Evolutionary conservation across 371 early-diverging fungal genomes (phyloP).

Genomic region (Mucor irregularis): DNA sequence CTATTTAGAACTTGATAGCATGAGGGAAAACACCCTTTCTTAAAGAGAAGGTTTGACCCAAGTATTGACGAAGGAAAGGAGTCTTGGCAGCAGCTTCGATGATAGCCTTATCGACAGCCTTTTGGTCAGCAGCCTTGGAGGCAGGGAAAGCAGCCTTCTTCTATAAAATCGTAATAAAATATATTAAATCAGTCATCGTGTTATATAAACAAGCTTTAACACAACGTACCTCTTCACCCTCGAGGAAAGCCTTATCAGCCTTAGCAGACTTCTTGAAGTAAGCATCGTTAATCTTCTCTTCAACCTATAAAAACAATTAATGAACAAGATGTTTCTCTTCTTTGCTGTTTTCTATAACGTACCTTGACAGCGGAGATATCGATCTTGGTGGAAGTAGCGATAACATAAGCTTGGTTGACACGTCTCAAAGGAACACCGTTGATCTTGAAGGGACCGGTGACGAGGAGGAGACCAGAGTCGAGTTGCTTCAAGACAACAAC

Average conservation of each 20-base stretch:
- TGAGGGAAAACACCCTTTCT: constrained; percentile 96
- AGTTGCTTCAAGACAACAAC: constrained; percentile 98
- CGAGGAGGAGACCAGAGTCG: constrained; percentile 91
- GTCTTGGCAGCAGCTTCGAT: constrained; percentile 81
- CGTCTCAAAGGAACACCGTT: constrained; percentile 98
- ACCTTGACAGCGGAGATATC: constrained; percentile 81
- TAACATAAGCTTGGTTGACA: constrained; percentile 98
- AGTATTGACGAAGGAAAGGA: constrained; percentile 85
- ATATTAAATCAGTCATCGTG: too few relatives aligned
- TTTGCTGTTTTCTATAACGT: not conserved
- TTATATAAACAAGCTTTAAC: not conserved
- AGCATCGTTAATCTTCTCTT: constrained; percentile 87
- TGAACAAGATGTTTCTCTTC: not conserved
- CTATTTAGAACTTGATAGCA: constrained; percentile 85
- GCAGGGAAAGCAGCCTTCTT: constrained; percentile 72
- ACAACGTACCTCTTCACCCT: constrained; percentile 57
- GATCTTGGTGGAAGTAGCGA: constrained; percentile 97
- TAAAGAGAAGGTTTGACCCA: constrained; percentile 83
- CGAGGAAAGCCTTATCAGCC: constrained; percentile 90
- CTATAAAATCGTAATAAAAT: constrained; percentile 9
- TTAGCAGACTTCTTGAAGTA: constrained; percentile 84
- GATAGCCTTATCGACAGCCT: constrained; percentile 83
- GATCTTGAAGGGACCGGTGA: constrained; percentile 96
- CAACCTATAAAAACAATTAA: constrained; percentile 37
- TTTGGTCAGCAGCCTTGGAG: constrained; percentile 81